Base-by-base conservation (phyloP, 2,329 filamentous ascomycete genomes). In the Trichoderma sp. region DNA sequence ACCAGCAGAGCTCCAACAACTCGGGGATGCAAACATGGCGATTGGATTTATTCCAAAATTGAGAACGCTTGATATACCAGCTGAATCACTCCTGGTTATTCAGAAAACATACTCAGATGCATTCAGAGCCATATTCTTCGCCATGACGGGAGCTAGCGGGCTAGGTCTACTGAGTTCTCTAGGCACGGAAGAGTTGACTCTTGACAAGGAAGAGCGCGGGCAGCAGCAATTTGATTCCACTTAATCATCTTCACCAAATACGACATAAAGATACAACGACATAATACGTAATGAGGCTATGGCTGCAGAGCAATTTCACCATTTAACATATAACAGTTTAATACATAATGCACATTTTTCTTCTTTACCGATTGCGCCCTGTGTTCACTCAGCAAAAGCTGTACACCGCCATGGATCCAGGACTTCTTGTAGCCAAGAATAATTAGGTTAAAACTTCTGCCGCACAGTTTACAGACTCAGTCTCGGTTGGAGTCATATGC, bases 11-110 rank as follows among this genome's bases (percentile, higher is more conserved):
- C n/a, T 72, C n/a, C 26, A 39, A 7, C 15, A 43, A 17, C 58
- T 72, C 20, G 30, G 34, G 4, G 26, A 70, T n/a, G 26, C 70
- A 2, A 55, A 59, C 15, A 36, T 50, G 17, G 72, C 72, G 11
- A 59, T 73, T n/a, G 36, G 39, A 5, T 73, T 72, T 28, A 73
- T 73, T n/a, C 59, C 34, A 15, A 28, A 53, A 20, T 47, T 73
- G 13, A 65, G 59, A 23, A 47, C 23, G 13, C 13, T 70, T 13
- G 34, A 62, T 55, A 28, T 63, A 23, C 23, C 53, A 6, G 17
- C 26, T 9, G 58, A 70, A 13, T 9, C 17, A 1, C 59, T 70
- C 3, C n/a, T 34, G 6, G 20, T 39, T 2, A 64, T 69, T 20
- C 28, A 53, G 7, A 39, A 67, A 15, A 11, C 57, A 57, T 70